Evolutionary conservation across 2,329 filamentous ascomycete species (phyloP).

Genomic region (Colletotrichum zoysiae): DNA sequence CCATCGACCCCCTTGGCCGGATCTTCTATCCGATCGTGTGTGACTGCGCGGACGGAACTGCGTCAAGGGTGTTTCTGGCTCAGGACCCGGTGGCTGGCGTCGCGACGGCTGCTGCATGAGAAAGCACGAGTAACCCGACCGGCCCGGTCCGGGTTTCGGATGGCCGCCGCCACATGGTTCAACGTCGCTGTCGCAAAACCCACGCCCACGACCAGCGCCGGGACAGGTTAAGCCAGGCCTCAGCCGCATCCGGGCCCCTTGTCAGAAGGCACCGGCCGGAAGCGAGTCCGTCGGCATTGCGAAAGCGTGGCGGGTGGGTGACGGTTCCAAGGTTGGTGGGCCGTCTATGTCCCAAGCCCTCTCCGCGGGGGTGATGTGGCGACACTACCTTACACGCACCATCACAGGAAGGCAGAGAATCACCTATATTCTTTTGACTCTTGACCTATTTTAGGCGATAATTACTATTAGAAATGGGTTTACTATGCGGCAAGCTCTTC

Average conservation of each 20-base stretch:
- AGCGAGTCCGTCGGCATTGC: too few relatives aligned
- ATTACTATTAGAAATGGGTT: background rate
- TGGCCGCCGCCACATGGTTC: background rate
- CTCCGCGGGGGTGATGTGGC: background rate
- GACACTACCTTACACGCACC: too few relatives aligned
- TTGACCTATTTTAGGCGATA: background rate
- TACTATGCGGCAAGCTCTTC: background rate
- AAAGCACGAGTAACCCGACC: slow-evolving; percentile 10
- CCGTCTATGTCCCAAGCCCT: too few relatives aligned
- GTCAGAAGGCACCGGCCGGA: too few relatives aligned
- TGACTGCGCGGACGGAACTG: slow-evolving; percentile 44
- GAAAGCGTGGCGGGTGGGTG: too few relatives aligned
- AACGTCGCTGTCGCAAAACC: too few relatives aligned
- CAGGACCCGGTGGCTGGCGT: slow-evolving; percentile 45
- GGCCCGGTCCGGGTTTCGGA: background rate
- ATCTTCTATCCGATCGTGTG: slow-evolving; percentile 49
- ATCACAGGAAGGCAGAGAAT: too few relatives aligned
- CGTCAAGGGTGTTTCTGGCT: slow-evolving; percentile 48
- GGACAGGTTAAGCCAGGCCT: too few relatives aligned
- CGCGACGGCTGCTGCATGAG: slow-evolving; percentile 26
- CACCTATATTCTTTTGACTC: background rate
- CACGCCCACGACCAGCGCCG: background rate
- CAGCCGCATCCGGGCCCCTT: too few relatives aligned
- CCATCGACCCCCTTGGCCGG: slow-evolving; percentile 42
- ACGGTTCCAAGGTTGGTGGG: too few relatives aligned